These are phyloP conservation scores for Calonectria henricotiae DNA, from an alignment of 2,329 filamentous ascomycete species.

Conservation along the genomic window DNA sequence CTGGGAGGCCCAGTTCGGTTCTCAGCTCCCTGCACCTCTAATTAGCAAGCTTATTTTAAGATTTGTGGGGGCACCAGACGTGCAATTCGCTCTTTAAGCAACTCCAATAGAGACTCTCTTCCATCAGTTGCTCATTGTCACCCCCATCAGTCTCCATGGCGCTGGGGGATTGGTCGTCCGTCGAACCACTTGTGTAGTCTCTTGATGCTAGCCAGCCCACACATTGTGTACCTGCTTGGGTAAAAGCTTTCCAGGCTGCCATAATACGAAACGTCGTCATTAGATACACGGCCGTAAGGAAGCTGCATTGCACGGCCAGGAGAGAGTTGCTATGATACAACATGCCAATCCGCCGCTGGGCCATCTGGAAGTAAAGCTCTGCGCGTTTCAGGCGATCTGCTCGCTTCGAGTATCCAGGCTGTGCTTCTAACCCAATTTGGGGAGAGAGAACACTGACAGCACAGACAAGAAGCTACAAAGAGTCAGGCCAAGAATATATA, in stretches of 20 bases:
- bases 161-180: constrained; percentile 1
- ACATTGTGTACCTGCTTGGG: constrained; percentile 39
- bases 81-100: constrained; percentile 50
- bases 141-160: not conserved
- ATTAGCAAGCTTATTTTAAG: not conserved
- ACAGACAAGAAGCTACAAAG: constrained; percentile 43
- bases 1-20: constrained; percentile 44
- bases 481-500: constrained; percentile 20
- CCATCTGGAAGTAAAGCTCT: constrained; percentile 44
- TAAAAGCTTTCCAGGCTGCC: constrained; percentile 47
- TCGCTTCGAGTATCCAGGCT: constrained; percentile 35
- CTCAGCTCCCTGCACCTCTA: constrained; percentile 40
- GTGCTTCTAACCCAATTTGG: constrained; percentile 18
- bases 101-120: constrained; percentile 51
- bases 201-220: constrained; percentile 29
- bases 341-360: constrained; percentile 47
- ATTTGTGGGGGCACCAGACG: constrained; percentile 12
- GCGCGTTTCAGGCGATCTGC: constrained; percentile 35
- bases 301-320: constrained; percentile 44
- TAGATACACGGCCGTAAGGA: constrained; percentile 46
- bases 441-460: constrained; percentile 45
- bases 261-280: constrained; percentile 45
- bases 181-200: constrained; percentile 13
- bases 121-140: constrained; percentile 40
- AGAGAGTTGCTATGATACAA: constrained; percentile 45